Conservation (phyloP, 352 stramenopile genomes). For the Phytophthora litchii region DNA sequence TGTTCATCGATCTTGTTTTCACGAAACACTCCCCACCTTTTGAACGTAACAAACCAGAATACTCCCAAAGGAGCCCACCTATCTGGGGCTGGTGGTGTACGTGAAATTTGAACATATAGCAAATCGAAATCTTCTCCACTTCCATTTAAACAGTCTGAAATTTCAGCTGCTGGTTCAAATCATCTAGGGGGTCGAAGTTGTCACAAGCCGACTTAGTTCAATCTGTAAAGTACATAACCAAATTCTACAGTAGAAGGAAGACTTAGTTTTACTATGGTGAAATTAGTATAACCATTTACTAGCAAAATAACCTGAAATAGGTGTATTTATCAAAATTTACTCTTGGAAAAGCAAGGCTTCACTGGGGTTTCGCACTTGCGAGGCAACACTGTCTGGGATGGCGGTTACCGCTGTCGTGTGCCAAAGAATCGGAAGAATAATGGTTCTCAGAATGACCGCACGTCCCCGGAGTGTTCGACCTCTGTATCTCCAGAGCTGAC, state of each 20-base stretch:
- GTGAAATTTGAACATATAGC: constrained; percentile 7
- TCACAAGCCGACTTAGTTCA: constrained; percentile 1
- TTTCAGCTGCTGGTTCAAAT: no score
- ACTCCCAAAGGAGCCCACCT: no score
- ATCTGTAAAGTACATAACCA: no score
- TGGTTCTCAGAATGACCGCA: constrained; percentile 6
- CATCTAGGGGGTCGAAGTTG: constrained; percentile 1
- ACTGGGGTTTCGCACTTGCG: not conserved
- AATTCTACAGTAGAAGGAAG: no score
- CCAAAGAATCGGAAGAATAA: constrained; percentile 10
- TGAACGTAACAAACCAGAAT: not conserved
- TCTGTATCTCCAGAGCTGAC: constrained; percentile 9
- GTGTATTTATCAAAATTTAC: not conserved
- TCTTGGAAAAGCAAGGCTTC: constrained; percentile 7
- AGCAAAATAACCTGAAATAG: not conserved
- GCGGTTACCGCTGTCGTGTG: constrained; percentile 14
- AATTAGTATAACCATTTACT: constrained; percentile 14
- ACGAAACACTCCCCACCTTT: not conserved
- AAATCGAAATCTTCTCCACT: constrained; percentile 8
- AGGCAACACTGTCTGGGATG: not conserved
- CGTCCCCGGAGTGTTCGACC: constrained; percentile 7
- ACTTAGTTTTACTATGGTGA: no score
- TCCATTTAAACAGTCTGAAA: no score
- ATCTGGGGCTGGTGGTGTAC: no score
- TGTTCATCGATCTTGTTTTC: not conserved